A percentile compares a stretch with the other conserved stretches of the same genome.
phyloP scores from a whole-genome alignment of 768 basidiomycete genomes.

The Tylopilus intermedius region DNA sequence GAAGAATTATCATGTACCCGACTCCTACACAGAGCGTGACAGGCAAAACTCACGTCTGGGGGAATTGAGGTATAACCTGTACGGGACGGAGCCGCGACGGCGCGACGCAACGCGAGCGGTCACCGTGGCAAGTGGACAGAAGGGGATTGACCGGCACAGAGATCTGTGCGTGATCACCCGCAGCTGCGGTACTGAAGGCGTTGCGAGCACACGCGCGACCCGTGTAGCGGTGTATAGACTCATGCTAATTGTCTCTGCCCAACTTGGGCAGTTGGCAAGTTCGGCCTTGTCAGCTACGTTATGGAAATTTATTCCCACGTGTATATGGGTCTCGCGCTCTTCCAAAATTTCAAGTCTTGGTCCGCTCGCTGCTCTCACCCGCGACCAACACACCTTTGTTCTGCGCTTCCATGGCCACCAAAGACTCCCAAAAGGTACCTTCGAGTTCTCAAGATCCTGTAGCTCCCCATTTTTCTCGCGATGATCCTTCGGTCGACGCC shows the following conservation, averaged over 20 bases:
- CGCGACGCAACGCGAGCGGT: slow-evolving; percentile 8
- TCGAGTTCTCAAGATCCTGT: slow-evolving; percentile 44
- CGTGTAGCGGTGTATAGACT: slow-evolving; percentile 15
- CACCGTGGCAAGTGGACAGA: slow-evolving; percentile 18
- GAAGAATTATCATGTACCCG: slow-evolving; percentile 1
- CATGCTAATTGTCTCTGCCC: slow-evolving; percentile 29
- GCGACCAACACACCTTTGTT: slow-evolving; percentile 14
- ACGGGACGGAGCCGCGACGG: slow-evolving; percentile 3
- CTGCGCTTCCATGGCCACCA: slow-evolving; percentile 27
- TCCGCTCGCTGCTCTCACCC: slow-evolving; percentile 16
- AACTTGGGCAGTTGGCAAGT: slow-evolving; percentile 15
- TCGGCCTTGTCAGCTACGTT: neutral
- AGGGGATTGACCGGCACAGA: slow-evolving; percentile 21
- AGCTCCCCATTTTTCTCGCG: slow-evolving; percentile 42
- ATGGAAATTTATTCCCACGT: slow-evolving; percentile 21
- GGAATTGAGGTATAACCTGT: slow-evolving; percentile 4
- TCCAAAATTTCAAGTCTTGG: slow-evolving; percentile 25
- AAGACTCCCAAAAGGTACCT: slow-evolving; percentile 20
- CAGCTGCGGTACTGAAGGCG: slow-evolving; percentile 22
- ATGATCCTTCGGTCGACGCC: slow-evolving; percentile 41
- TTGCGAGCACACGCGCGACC: slow-evolving; percentile 21
- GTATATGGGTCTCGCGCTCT: slow-evolving; percentile 18
- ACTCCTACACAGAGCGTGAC: slow-evolving; percentile 5
- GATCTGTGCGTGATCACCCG: slow-evolving; percentile 16
- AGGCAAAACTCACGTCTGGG: slow-evolving; percentile 28